Evolutionary conservation across 345 rosid species (phyloP).

Genomic region (Gossypium longicalyx): DNA sequence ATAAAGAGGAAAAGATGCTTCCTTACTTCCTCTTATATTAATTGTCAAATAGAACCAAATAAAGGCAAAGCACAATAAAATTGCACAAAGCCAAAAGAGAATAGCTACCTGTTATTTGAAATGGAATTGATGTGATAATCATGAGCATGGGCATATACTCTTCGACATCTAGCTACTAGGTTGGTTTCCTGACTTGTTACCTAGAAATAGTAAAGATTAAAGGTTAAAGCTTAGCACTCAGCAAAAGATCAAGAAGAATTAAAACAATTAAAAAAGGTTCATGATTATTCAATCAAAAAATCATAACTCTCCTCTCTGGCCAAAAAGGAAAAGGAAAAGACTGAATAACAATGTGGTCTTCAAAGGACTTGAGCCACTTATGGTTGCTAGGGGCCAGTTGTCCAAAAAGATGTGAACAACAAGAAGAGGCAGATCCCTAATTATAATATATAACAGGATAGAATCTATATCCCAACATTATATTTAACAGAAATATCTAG

Average conservation of each 20-base stretch:
- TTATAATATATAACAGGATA: neutral
- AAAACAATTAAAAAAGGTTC: neutral
- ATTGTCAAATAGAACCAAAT: neutral
- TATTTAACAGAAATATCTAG: constrained; percentile 9
- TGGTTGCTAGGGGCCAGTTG: constrained; percentile 1
- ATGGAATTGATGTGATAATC: constrained; percentile 98
- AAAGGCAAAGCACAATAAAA: neutral
- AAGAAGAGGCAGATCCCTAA: neutral
- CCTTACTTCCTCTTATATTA: neutral
- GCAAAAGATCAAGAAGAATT: constrained; percentile 4
- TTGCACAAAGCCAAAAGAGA: neutral
- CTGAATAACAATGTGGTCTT: neutral
- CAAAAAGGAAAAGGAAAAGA: neutral
- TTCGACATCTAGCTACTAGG: constrained; percentile 86
- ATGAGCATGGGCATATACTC: constrained; percentile 97
- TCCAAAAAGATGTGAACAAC: constrained; percentile 4
- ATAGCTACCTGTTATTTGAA: constrained; percentile 76
- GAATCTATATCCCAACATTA: neutral
- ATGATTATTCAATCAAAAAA: neutral
- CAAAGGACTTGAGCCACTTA: neutral
- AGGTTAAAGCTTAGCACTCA: constrained; percentile 1
- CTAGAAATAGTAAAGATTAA: constrained; percentile 29
- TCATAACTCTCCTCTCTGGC: neutral
- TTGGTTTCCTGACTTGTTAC: constrained; percentile 79
- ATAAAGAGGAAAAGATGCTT: neutral